These are phyloP conservation scores for Umbellularia californica DNA, from an alignment of 164 flowering plant genomes.

Conservation along the genomic window DNA sequence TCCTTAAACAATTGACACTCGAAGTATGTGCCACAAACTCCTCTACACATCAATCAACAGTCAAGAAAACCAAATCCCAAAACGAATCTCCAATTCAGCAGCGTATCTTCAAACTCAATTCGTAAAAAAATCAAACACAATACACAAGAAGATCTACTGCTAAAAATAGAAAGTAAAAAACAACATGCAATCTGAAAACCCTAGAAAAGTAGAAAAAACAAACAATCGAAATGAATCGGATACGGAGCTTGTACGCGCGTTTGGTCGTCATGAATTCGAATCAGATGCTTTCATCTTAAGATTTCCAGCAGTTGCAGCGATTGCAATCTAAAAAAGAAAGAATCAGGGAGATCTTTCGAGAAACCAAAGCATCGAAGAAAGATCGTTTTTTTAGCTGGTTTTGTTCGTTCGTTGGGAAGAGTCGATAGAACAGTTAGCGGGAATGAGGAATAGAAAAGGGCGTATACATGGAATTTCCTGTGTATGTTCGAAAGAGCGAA, in stretches of 20 bases:
- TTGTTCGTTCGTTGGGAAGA: too few species aligned
- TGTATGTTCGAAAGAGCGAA: too few species aligned
- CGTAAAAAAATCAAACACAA: neutral
- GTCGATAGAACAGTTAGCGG: too few species aligned
- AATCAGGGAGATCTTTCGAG: too few species aligned
- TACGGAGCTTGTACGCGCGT: slow-evolving; percentile 86
- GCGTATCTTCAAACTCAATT: neutral
- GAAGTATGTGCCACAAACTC: slow-evolving; percentile 94
- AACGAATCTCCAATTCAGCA: neutral
- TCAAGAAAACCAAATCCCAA: slow-evolving; percentile 25
- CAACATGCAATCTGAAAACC: neutral
- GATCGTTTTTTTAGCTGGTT: too few species aligned
- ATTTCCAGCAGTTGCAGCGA: neutral
- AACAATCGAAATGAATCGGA: slow-evolving; percentile 31
- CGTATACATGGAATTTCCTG: too few species aligned
- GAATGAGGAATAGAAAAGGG: too few species aligned
- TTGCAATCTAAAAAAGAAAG: too few species aligned
- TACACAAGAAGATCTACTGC: neutral
- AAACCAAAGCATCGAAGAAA: too few species aligned
- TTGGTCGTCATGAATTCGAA: slow-evolving; percentile 54
- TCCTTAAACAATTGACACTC: slow-evolving; percentile 83
- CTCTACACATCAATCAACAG: slow-evolving; percentile 38
- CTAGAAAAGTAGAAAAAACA: neutral
- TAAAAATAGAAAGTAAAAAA: too few species aligned
- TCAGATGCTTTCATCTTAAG: neutral